Percentiles rank a stretch among this genome's conserved stretches.
phyloP scores from a whole-genome alignment of 768 basidiomycete genomes.

The Trametes elegans region DNA sequence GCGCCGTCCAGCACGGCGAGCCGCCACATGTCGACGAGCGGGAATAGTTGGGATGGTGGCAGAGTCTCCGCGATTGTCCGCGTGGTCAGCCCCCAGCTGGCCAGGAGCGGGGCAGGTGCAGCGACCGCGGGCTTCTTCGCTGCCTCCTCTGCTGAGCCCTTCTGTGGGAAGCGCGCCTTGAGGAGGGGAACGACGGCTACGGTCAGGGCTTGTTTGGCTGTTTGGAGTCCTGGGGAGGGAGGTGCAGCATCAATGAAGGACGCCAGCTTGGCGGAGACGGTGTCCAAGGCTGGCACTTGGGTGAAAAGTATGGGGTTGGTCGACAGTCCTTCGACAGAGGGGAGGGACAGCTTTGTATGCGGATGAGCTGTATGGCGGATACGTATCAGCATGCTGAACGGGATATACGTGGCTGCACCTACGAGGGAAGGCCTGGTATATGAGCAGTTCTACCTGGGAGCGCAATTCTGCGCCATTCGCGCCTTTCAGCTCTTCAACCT shows the following conservation, averaged over 20 bases:
- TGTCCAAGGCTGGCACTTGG: constrained; percentile 67
- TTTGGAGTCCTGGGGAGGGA: constrained; percentile 31
- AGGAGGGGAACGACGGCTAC: constrained; percentile 60
- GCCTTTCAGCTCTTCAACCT: constrained; percentile 74
- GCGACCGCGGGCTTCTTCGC: constrained; percentile 24
- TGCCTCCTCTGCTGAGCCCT: constrained; percentile 1
- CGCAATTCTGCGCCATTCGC: constrained; percentile 66
- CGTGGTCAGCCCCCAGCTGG: constrained; percentile 49
- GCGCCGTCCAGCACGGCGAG: constrained; percentile 67
- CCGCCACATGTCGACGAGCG: constrained; percentile 80
- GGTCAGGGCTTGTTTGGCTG: constrained; percentile 51
- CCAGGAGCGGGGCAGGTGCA: constrained; percentile 40
- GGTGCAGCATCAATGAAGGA: constrained; percentile 56
- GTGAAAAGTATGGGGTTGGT: constrained; percentile 74
- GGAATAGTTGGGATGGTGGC: constrained; percentile 62
- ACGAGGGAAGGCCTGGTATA: constrained; percentile 83
- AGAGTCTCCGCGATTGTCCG: constrained; percentile 43
- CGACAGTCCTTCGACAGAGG: constrained; percentile 58
- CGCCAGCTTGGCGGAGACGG: constrained; percentile 56
- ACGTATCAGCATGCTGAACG: neutral
- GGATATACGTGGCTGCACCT: constrained; percentile 28
- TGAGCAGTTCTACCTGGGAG: constrained; percentile 69
- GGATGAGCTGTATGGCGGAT: constrained; percentile 60
- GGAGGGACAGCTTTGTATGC: constrained; percentile 60
- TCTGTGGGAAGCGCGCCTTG: constrained; percentile 50